Evolutionary conservation across 345 rosid genomes (phyloP), one percentile per base, ranked within the genome.

Genomic region (Limnanthes douglasii): DNA sequence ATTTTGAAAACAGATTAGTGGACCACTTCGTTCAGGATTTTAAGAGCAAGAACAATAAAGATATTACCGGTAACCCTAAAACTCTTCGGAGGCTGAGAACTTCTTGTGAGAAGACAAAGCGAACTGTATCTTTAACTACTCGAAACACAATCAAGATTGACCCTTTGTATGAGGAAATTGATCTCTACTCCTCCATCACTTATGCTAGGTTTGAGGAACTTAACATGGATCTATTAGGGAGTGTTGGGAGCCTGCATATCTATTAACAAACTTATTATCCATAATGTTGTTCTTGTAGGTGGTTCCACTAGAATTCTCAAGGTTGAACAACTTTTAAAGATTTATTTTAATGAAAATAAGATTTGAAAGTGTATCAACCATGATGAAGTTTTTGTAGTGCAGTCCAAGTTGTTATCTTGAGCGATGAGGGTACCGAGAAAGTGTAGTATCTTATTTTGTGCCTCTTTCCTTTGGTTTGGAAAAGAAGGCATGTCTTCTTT

Each of bases 211-310:
- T 66, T n/a, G n/a, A n/a, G n/a, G n/a, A n/a, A n/a, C n/a, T n/a
- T n/a, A n/a, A n/a, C n/a, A n/a, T n/a, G n/a, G 68, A 66, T 46
- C 57, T 66, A n/a, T 61, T 66, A 57, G 58, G 9, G 61, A 66
- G 42, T 61, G 68, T 3, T 48, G 61, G 72, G 72, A 66, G 27
- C 64, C 57, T 53, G 68, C 64, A 0, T 57, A 53, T n/a, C n/a
- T 45, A 50, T 66, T 64, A 58, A 57, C 28, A 66, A 66, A 56
- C 61, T 54, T 35, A 6, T 15, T 3, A 38, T 66, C 28, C 64
- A 66, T 5, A 68, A 66, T 29, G 64, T 34, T 22, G 72, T 66
- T 6, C 64, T 61, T 30, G 72, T 66, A 6, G 72, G 72, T 46
- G 72, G 72, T 0, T 66, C 72, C 0, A 66, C 67, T 10, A 60